Conservation (phyloP, 2,329 filamentous ascomycete genomes). For the Calonectria henricotiae region DNA sequence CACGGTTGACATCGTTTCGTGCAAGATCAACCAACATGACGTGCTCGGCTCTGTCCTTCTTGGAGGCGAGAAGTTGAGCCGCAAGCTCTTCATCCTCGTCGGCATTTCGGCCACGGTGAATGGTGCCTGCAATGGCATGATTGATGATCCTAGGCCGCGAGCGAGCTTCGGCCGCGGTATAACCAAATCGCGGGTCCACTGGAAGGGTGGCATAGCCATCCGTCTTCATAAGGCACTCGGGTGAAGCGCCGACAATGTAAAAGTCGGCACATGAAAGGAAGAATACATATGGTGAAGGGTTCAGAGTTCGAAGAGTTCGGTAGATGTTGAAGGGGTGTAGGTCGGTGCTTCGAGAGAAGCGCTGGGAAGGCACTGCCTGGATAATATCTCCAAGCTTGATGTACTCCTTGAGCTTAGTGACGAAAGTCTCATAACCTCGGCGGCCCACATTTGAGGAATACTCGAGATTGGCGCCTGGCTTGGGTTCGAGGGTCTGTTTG, state of each 20-base stretch:
- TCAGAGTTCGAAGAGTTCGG: constrained; percentile 95
- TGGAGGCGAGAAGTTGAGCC: constrained; percentile 76
- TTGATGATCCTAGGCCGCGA: constrained; percentile 92
- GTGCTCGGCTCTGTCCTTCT: constrained; percentile 93
- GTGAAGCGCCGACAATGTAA: constrained; percentile 94
- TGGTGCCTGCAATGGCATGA: constrained; percentile 96
- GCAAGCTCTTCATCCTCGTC: constrained; percentile 83
- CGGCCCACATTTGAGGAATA: constrained; percentile 95
- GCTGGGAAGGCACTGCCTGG: constrained; percentile 95
- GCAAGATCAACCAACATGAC: constrained; percentile 98
- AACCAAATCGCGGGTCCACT: constrained; percentile 49
- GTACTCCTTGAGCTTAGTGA: constrained; percentile 88
- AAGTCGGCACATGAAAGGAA: constrained; percentile 94
- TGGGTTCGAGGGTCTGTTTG: constrained; percentile 70
- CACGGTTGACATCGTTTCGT: constrained; percentile 95
- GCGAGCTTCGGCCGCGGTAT: constrained; percentile 56
- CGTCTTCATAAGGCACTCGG: constrained; percentile 92
- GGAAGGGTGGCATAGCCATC: constrained; percentile 50
- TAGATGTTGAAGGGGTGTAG: constrained; percentile 99
- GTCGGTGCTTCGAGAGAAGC: constrained; percentile 89
- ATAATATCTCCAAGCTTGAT: constrained; percentile 96
- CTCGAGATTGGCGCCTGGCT: constrained; percentile 81
- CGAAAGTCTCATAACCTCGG: constrained; percentile 91
- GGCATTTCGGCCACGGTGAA: constrained; percentile 83
- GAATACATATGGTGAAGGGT: constrained; percentile 97